Conservation (phyloP, 148 eudicot genomes). For the Rhododendron kiyosumense region DNA sequence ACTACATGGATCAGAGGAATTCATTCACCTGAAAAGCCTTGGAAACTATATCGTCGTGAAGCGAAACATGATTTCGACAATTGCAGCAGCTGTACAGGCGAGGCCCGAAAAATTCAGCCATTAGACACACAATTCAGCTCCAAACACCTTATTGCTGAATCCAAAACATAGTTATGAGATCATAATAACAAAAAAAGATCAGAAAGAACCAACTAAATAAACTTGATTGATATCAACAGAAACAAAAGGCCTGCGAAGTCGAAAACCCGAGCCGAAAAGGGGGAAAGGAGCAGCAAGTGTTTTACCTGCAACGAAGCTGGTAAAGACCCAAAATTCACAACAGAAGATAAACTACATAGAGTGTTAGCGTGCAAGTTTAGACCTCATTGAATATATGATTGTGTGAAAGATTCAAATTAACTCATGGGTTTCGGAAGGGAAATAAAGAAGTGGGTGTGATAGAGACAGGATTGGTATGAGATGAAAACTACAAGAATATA, state of each 20-base stretch:
- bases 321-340: neutral
- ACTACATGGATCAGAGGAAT: neutral
- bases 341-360: neutral
- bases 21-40: constrained; percentile 25
- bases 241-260: neutral
- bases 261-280: neutral
- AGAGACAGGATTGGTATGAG: constrained; percentile 4
- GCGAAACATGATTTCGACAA: constrained; percentile 39
- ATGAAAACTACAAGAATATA: constrained; percentile 9
- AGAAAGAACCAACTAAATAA: neutral
- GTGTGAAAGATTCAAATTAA: constrained; percentile 3
- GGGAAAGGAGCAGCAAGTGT: neutral
- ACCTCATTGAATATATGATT: constrained; percentile 1
- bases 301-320: neutral
- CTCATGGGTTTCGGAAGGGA: neutral
- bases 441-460: constrained; percentile 4
- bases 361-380: constrained; percentile 13
- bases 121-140: constrained; percentile 8
- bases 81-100: constrained; percentile 47
- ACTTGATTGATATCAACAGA: neutral
- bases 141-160: constrained; percentile 3
- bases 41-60: constrained; percentile 23
- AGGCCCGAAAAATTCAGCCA: constrained; percentile 40
- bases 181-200: neutral
- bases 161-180: neutral